Evolutionary conservation across 2,329 filamentous ascomycete genomes (phyloP).

Genomic region (Claviceps lovelessii): DNA sequence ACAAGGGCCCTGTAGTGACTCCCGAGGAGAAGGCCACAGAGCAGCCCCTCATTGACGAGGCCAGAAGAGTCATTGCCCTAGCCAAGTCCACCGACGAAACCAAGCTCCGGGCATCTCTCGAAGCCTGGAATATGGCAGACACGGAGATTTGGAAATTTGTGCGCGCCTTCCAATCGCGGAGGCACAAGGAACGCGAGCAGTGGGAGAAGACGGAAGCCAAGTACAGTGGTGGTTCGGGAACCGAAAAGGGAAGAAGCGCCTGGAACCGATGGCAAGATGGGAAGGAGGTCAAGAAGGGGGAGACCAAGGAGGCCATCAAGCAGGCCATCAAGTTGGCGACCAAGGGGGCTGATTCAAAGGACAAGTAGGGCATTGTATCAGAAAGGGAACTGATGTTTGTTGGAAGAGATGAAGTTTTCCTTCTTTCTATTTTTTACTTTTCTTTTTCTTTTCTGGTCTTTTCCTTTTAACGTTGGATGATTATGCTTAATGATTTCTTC

Average conservation of each 20-base stretch:
- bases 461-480: not conserved
- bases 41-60: conserved; percentile 32
- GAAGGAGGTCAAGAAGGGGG: conserved; percentile 2
- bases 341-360: not conserved
- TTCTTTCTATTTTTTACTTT: too few species aligned
- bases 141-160: conserved; percentile 67
- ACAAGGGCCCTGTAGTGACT: conserved; percentile 34
- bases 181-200: conserved; percentile 44
- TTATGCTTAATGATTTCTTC: not conserved
- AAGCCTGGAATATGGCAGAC: conserved; percentile 57
- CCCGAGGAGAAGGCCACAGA: conserved; percentile 42
- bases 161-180: conserved; percentile 50
- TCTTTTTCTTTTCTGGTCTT: not conserved
- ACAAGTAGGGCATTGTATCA: not conserved
- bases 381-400: not conserved
- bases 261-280: conserved; percentile 24
- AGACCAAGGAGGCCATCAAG: too few species aligned
- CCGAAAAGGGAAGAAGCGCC: conserved; percentile 26
- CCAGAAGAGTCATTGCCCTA: conserved; percentile 36
- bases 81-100: conserved; percentile 30
- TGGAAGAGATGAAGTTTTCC: not conserved
- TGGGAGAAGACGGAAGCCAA: conserved; percentile 59
- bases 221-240: conserved; percentile 48
- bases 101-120: conserved; percentile 38
- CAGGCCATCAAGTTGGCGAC: not conserved